Conservation (phyloP, 345 rosid genomes). For the Moricandia arvensis region DNA sequence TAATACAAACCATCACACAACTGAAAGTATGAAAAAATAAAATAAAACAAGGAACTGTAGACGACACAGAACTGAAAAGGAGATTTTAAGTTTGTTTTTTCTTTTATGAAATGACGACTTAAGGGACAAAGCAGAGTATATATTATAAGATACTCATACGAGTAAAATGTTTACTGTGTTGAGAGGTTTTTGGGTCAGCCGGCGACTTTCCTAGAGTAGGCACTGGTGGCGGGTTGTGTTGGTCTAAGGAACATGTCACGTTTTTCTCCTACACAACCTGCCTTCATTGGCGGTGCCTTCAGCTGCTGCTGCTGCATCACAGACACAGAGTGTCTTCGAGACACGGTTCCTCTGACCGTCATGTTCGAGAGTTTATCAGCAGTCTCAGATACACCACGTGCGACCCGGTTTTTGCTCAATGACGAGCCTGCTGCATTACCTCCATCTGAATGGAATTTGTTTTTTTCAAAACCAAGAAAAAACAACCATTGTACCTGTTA, state of each 20-base stretch:
- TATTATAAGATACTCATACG: neutral
- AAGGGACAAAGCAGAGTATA: neutral
- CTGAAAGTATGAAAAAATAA: neutral
- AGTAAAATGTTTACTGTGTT: neutral
- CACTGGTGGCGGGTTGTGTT: slow-evolving; percentile 47
- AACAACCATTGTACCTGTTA: neutral
- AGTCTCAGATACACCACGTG: slow-evolving; percentile 49
- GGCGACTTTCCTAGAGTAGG: slow-evolving; percentile 55
- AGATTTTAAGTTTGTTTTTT: neutral
- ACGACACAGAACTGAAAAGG: slow-evolving; percentile 3
- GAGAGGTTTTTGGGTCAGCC: slow-evolving; percentile 39
- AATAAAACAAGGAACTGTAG: slow-evolving; percentile 3
- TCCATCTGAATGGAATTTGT: neutral
- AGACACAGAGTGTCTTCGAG: slow-evolving; percentile 44
- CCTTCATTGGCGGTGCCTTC: slow-evolving; percentile 60
- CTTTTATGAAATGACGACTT: neutral
- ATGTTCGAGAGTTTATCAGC: slow-evolving; percentile 54
- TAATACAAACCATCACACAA: slow-evolving; percentile 14
- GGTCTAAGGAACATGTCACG: slow-evolving; percentile 54
- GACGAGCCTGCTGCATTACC: slow-evolving; percentile 32
- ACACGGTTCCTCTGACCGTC: slow-evolving; percentile 43
- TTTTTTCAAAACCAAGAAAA: neutral
- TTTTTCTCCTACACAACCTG: slow-evolving; percentile 61
- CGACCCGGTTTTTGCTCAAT: slow-evolving; percentile 42
- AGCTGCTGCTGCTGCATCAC: slow-evolving; percentile 32